These are phyloP conservation scores for Malus hybrid DNA, from an alignment of 331 rosid genomes.

Conservation along the genomic window DNA sequence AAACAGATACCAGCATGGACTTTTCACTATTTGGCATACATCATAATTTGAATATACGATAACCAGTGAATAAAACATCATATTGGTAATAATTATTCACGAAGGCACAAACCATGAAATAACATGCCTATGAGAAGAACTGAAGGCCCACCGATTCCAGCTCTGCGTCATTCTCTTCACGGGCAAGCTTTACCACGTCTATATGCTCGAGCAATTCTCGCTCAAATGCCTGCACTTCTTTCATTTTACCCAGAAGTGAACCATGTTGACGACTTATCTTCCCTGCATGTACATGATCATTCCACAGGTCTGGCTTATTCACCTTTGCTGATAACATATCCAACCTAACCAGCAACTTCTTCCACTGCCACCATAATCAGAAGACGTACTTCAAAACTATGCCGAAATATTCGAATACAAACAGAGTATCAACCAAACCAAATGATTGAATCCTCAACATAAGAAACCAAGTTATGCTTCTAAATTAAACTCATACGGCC, in stretches of 20 bases:
- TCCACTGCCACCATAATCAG: conserved; percentile 59
- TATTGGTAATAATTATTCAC: not conserved
- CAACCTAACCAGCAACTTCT: conserved; percentile 68
- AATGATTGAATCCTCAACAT: not conserved
- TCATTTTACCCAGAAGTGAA: conserved; percentile 70
- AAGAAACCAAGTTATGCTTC: not conserved
- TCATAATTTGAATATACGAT: not conserved
- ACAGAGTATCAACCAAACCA: not conserved
- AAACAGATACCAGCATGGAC: not conserved
- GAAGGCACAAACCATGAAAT: conserved; percentile 14
- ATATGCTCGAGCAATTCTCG: conserved; percentile 77
- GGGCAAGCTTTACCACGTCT: conserved; percentile 88
- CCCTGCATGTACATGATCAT: conserved; percentile 70
- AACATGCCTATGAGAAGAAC: conserved; percentile 77
- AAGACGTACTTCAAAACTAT: not conserved
- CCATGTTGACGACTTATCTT: conserved; percentile 87
- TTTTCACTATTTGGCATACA: not conserved
- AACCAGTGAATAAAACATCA: not conserved
- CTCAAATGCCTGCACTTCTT: conserved; percentile 79
- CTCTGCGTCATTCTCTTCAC: conserved; percentile 67
- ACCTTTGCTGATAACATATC: conserved; percentile 54
- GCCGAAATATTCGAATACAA: not conserved
- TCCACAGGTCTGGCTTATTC: conserved; percentile 70
- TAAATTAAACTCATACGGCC: not conserved
- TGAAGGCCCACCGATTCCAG: conserved; percentile 93